Evolutionary conservation across 495 filamentous ascomycete species (phyloP).

Genomic region (Amphirosellinia nigrospora): DNA sequence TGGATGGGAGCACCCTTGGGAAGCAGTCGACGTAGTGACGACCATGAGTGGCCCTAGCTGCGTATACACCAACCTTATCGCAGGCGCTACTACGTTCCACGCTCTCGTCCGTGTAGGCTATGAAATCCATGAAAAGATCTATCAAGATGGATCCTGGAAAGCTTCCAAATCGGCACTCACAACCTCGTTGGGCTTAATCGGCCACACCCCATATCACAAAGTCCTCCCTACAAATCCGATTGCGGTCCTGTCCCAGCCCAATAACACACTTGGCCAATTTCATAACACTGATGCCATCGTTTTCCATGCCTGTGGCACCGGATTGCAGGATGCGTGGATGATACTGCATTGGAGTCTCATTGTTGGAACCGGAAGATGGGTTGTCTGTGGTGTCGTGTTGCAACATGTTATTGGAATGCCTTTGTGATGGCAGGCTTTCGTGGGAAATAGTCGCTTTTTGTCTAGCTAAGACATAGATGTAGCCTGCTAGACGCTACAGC

Average conservation of each 20-base stretch:
- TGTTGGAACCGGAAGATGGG: constrained; percentile 20
- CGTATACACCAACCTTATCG: neutral
- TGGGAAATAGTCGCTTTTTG: neutral
- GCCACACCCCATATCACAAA: neutral
- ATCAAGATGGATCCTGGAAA: neutral
- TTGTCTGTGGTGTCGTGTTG: constrained; percentile 25
- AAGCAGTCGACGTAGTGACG: no score
- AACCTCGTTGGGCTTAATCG: constrained; percentile 2
- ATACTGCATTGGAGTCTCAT: constrained; percentile 28
- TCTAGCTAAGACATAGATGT: neutral
- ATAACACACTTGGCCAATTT: constrained; percentile 6
- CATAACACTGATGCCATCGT: constrained; percentile 29
- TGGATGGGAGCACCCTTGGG: neutral
- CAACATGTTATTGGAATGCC: constrained; percentile 20
- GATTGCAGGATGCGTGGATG: constrained; percentile 30
- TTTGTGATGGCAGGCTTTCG: constrained; percentile 22
- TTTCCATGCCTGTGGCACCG: constrained; percentile 28
- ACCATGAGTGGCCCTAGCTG: neutral
- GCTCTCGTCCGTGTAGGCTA: neutral
- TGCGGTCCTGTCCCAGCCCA: constrained; percentile 21
- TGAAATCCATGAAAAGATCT: neutral
- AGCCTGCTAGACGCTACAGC: neutral
- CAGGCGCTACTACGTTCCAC: neutral
- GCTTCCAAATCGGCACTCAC: neutral
- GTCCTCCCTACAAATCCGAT: constrained; percentile 22